Conservation (phyloP, 2,329 filamentous ascomycete genomes). For the Conoideocrella luteorostrata region DNA sequence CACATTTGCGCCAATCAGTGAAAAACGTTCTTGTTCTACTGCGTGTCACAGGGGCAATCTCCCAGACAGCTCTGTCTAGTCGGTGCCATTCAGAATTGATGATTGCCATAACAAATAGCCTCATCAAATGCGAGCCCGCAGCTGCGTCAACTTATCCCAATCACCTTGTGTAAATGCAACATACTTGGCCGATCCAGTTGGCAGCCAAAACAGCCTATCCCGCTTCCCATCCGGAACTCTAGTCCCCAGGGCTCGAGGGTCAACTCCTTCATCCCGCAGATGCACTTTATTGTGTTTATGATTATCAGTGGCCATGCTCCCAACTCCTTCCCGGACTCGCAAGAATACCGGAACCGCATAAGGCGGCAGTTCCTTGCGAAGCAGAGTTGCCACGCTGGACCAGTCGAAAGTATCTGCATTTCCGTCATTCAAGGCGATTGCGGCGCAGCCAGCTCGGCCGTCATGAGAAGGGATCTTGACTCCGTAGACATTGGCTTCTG, state of each 20-base stretch:
- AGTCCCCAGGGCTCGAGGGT: constrained; percentile 6
- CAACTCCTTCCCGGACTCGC: constrained; percentile 5
- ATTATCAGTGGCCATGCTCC: constrained; percentile 9
- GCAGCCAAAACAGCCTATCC: constrained; percentile 9
- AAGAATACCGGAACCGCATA: constrained; percentile 66
- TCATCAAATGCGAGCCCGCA: constrained; percentile 8
- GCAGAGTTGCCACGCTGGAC: constrained; percentile 40
- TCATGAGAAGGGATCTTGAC: constrained; percentile 60
- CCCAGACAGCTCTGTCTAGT: no score
- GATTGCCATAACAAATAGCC: no score
- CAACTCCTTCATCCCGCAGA: constrained; percentile 7
- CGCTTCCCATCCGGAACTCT: constrained; percentile 2
- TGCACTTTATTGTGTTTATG: constrained; percentile 10
- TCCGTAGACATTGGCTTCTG: constrained; percentile 66
- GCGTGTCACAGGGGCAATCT: no score
- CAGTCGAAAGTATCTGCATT: constrained; percentile 50
- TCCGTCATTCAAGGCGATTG: constrained; percentile 48
- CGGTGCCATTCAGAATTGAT: background rate
- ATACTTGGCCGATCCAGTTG: constrained; percentile 6
- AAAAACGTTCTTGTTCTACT: no score
- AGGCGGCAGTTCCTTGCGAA: constrained; percentile 52
- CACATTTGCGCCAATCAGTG: no score
- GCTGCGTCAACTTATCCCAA: constrained; percentile 8
- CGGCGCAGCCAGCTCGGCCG: constrained; percentile 60
- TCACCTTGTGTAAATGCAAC: constrained; percentile 6